Evolutionary conservation across 768 basidiomycete genomes (phyloP).

Genomic region (Boletus huronensis): DNA sequence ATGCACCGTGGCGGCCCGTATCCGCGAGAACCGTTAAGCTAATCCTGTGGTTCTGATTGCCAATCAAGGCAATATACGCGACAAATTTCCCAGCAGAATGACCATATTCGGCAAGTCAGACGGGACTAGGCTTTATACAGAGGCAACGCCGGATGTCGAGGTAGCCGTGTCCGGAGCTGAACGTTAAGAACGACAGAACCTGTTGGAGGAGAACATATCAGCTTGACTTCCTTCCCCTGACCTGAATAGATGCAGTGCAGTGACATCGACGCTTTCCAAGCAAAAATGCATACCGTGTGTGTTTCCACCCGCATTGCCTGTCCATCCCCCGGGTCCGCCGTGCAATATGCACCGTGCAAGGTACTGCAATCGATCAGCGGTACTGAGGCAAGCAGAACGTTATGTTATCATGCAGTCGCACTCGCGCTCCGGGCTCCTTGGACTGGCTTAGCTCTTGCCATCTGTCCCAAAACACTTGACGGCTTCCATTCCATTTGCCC

Average conservation of each 20-base stretch:
- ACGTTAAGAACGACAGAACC: neutral
- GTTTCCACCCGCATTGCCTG: slow-evolving; percentile 19
- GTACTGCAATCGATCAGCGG: slow-evolving; percentile 10
- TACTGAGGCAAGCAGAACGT: slow-evolving; percentile 1
- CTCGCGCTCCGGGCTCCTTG: neutral
- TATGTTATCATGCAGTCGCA: neutral
- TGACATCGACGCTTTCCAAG: slow-evolving; percentile 15
- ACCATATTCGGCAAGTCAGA: neutral
- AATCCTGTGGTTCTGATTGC: slow-evolving; percentile 24
- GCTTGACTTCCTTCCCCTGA: slow-evolving; percentile 5
- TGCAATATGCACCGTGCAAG: neutral
- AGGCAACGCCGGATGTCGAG: slow-evolving; percentile 11
- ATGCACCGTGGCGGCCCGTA: slow-evolving; percentile 14
- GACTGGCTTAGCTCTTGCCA: neutral
- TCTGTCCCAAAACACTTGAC: neutral
- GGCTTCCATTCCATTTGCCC: slow-evolving; percentile 1
- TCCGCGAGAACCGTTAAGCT: slow-evolving; percentile 16
- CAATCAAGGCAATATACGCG: slow-evolving; percentile 1
- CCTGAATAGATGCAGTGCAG: slow-evolving; percentile 18
- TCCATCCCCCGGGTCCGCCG: neutral
- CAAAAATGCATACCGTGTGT: slow-evolving; percentile 16
- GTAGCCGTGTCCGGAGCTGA: slow-evolving; percentile 23
- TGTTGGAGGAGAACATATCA: slow-evolving; percentile 5
- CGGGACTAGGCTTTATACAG: neutral
- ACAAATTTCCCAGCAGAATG: neutral